Evolutionary conservation across 495 filamentous ascomycete genomes (phyloP), one percentile per base, ranked within the genome.

Genomic region (Lasiosphaeria hispida): DNA sequence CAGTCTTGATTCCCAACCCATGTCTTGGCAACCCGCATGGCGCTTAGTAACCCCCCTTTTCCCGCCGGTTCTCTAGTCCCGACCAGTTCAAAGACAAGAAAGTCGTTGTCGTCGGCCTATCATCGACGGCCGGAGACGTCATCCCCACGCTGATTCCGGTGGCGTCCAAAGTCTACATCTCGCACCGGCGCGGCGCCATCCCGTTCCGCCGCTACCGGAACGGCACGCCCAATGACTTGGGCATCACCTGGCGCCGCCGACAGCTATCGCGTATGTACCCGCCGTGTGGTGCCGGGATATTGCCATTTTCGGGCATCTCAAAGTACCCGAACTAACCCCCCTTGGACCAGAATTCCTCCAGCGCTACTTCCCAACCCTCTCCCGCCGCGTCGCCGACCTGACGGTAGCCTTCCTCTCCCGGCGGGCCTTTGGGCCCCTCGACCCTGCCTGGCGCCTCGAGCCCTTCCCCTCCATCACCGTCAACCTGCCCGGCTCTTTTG

Each of bases 381-480:
- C 51, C 41, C 45, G 55, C 19, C 36, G 48, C 15, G 15, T 61
- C 6, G 53, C 55, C 35, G 67, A 67, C 53, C 9, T 48, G 10
- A 60, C 57, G 15, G 35, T 60, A 30, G 14, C 51, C 53, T 44
- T 54, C 15, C 15, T 67, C 17, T 48, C 54, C 38, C 56, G 60
- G 11, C 41, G 42, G 11, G 36, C 56, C 10, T 64, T 53, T 18
- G 59, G 55, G 33, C 37, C 48, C 3, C 56, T 70, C 10, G 64
- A 70, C 58, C 67, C 68, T n/a, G 58, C 64, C 19, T 73, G 70
- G 70, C 42, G 66, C 13, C 52, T 73, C 13, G 57, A 53, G 44
- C 66, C 66, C 8, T 66, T 64, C 61, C 64, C 66, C 11, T 69
- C 68, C 39, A 43, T 63, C 36, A 62, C 52, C 7, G 23, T 63